A percentile compares a stretch with the other conserved stretches of the same genome.
Conservation (phyloP, 140 eudicot species). For the Ambrosia hybrid region DNA sequence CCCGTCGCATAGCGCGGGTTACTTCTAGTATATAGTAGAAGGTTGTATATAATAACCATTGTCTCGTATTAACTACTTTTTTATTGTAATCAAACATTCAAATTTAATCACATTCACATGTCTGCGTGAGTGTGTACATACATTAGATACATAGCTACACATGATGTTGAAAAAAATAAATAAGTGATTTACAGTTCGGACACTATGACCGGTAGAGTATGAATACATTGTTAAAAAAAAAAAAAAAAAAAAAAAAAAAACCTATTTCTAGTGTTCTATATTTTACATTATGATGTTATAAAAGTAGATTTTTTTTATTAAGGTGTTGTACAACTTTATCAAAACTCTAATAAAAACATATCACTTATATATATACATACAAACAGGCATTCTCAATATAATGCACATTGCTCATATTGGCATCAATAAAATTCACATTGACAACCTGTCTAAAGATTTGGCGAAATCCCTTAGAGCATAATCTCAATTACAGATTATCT, state of each 20-base stretch:
- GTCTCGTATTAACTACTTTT: background rate
- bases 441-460: conserved; percentile 27
- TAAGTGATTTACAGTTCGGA: background rate
- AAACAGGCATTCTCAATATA: conserved; percentile 29
- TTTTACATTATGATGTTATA: too few relatives aligned
- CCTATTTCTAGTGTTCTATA: too few relatives aligned
- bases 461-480: conserved; percentile 15
- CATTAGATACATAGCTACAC: background rate
- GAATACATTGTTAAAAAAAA: too few relatives aligned
- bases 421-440: conserved; percentile 25
- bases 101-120: background rate
- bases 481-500: conserved; percentile 26
- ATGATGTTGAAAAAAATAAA: background rate
- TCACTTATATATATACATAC: conserved; percentile 21
- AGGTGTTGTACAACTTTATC: conserved; percentile 18
- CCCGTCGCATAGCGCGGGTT: too few relatives aligned
- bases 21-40: background rate
- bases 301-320: conserved; percentile 19
- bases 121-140: background rate
- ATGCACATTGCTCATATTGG: conserved; percentile 19
- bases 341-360: conserved; percentile 35
- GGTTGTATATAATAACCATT: background rate
- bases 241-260: too few relatives aligned
- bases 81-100: background rate
- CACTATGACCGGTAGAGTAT: too few relatives aligned